These are phyloP conservation scores for Huntiella decipiens DNA, from an alignment of 2,329 filamentous ascomycete genomes.

Conservation along the genomic window DNA sequence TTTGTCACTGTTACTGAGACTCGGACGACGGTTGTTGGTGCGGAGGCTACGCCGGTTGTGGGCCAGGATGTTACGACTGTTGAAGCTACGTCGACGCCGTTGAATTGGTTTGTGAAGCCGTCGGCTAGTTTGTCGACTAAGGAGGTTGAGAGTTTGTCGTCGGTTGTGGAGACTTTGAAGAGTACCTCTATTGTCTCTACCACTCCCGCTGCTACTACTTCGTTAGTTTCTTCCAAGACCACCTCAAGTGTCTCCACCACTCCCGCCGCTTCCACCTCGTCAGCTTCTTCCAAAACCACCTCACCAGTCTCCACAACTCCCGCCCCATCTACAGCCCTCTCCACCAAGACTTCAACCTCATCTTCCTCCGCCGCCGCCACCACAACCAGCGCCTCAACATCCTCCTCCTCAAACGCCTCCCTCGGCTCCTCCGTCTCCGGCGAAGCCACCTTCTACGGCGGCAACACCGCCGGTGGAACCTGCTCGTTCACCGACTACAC, in stretches of 20 bases:
- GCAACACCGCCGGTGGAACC: constrained; percentile 37
- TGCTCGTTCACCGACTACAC: constrained; percentile 47
- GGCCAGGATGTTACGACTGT: background rate
- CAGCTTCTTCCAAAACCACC: background rate
- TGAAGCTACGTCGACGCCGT: too few relatives aligned
- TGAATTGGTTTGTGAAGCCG: too few relatives aligned
- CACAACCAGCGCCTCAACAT: background rate
- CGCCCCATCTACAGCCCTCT: background rate
- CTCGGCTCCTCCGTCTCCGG: constrained; percentile 1
- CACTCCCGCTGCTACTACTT: background rate
- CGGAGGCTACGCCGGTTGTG: background rate
- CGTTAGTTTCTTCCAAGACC: background rate
- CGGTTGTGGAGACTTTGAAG: background rate
- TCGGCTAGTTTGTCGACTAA: too few relatives aligned
- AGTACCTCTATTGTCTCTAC: background rate
- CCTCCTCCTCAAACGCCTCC: background rate
- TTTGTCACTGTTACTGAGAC: background rate
- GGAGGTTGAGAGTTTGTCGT: too few relatives aligned
- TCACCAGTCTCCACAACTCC: background rate
- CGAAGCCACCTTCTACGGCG: constrained; percentile 31
- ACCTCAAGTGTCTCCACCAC: background rate
- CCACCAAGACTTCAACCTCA: background rate
- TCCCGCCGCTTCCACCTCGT: background rate
- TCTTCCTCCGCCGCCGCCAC: background rate
- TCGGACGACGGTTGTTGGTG: background rate